Conservation (phyloP, 225 moss, liverwort and hornwort genomes). For the Marchantia polymorpha region DNA sequence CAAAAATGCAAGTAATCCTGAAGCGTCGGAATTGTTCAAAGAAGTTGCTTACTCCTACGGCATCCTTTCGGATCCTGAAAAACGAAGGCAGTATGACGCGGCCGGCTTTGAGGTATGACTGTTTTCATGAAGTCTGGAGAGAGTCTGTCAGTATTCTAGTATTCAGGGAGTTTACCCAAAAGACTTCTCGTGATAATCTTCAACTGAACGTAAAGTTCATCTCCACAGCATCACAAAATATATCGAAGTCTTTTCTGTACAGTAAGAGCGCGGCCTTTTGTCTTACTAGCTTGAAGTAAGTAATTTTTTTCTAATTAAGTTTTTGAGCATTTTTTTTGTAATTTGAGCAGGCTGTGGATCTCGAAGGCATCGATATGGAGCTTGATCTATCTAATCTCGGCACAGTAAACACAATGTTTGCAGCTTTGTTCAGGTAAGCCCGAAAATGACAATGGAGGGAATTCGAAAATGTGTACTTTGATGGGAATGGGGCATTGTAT, state of each 20-base stretch:
- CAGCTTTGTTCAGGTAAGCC: conserved; percentile 82
- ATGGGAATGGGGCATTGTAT: too few relatives aligned
- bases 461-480: too few relatives aligned
- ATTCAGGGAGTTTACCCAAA: too few relatives aligned
- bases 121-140: background rate
- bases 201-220: too few relatives aligned
- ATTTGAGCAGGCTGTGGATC: conserved; percentile 71
- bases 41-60: conserved; percentile 96
- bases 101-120: conserved; percentile 84
- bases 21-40: conserved; percentile 94
- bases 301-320: too few relatives aligned
- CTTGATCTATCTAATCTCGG: conserved; percentile 94
- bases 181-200: too few relatives aligned
- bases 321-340: background rate
- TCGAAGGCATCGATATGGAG: conserved; percentile 96
- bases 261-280: too few relatives aligned
- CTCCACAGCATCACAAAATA: too few relatives aligned
- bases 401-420: conserved; percentile 95
- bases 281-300: too few relatives aligned
- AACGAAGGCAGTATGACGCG: conserved; percentile 87
- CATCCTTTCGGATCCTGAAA: conserved; percentile 93
- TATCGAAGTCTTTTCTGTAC: too few relatives aligned
- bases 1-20: conserved; percentile 82
- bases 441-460: too few relatives aligned
- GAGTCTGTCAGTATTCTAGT: background rate